Evolutionary conservation across 2,329 filamentous ascomycete species (phyloP).

Genomic region (Epichloe hybrida): DNA sequence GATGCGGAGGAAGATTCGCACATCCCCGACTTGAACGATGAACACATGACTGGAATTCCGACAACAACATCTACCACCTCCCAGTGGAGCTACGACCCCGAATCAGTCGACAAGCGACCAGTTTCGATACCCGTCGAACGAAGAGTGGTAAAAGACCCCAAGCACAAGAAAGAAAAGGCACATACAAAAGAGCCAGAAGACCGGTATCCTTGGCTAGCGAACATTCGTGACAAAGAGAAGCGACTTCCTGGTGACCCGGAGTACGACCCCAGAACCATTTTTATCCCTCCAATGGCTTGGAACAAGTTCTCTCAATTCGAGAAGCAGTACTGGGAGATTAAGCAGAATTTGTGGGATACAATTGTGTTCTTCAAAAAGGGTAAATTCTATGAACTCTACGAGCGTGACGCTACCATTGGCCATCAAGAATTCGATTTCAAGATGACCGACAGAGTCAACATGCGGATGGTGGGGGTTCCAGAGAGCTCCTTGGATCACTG

Average conservation of each 20-base stretch:
- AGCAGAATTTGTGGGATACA: constrained; percentile 93
- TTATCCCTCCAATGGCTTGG: constrained; percentile 71
- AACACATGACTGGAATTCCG: constrained; percentile 41
- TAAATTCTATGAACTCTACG: constrained; percentile 97
- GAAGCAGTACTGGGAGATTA: constrained; percentile 98
- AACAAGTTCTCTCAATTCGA: constrained; percentile 83
- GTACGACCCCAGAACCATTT: constrained; percentile 84
- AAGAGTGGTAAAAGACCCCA: constrained; percentile 16
- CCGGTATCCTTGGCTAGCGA: constrained; percentile 81
- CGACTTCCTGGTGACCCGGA: constrained; percentile 70
- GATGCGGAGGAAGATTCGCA: constrained; percentile 17
- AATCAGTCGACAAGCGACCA: constrained; percentile 25
- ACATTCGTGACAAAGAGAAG: constrained; percentile 71
- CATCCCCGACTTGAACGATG: constrained; percentile 38
- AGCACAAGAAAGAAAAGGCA: constrained; percentile 52
- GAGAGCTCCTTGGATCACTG: constrained; percentile 92
- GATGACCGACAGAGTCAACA: constrained; percentile 94
- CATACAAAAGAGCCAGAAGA: constrained; percentile 72
- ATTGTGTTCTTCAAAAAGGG: constrained; percentile 99
- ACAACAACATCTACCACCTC: constrained; percentile 55
- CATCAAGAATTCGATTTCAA: constrained; percentile 96
- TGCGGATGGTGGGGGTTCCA: constrained; percentile 98
- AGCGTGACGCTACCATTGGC: constrained; percentile 92
- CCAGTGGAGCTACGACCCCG: constrained; percentile 61
- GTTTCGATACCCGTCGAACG: constrained; percentile 21